Percentiles rank a stretch among this genome's conserved stretches.
phyloP scores from a whole-genome alignment of 176 grass and related monocot species.

The Melocanna baccifera region DNA sequence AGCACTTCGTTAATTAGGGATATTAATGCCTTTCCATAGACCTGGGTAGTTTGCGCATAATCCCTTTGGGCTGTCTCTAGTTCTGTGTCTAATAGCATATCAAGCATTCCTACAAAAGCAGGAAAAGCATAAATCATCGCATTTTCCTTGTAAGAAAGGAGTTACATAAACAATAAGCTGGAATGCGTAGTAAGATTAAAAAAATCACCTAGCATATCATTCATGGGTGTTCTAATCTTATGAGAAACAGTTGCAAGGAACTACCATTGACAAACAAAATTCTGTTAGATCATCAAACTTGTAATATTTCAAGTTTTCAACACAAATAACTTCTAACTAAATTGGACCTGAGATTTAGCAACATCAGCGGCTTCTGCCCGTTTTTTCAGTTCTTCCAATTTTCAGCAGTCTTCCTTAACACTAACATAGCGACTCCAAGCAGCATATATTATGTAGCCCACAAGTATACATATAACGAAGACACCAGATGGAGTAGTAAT shows the following conservation, averaged over 20 bases:
- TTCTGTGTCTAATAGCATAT: slow-evolving; percentile 88
- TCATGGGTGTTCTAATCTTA: slow-evolving; percentile 99
- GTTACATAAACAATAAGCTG: slow-evolving; percentile 1
- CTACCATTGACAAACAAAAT: slow-evolving; percentile 46
- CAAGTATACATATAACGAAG: slow-evolving; percentile 71
- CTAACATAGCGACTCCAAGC: slow-evolving; percentile 90
- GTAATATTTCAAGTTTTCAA: neutral
- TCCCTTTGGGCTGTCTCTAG: slow-evolving; percentile 76
- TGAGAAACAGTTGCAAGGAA: slow-evolving; percentile 98
- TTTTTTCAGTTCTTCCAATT: slow-evolving; percentile 88
- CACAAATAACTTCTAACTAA: slow-evolving; percentile 4
- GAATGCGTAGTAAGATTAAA: neutral
- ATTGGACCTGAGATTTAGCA: slow-evolving; percentile 94
- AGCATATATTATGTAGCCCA: slow-evolving; percentile 83
- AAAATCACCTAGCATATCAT: slow-evolving; percentile 80
- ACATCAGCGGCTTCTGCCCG: slow-evolving; percentile 88
- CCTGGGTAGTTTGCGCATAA: slow-evolving; percentile 90
- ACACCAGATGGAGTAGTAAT: slow-evolving; percentile 70
- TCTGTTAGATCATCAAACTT: slow-evolving; percentile 23
- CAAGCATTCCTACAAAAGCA: slow-evolving; percentile 75
- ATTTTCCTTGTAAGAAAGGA: slow-evolving; percentile 23
- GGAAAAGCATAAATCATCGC: slow-evolving; percentile 10
- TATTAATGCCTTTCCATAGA: slow-evolving; percentile 85
- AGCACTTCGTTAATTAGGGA: slow-evolving; percentile 96
- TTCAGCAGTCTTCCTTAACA: slow-evolving; percentile 89